Percentiles rank a stretch among this genome's conserved stretches.
phyloP scores from a whole-genome alignment of 75 land plant species.

The Larix kaempferi region DNA sequence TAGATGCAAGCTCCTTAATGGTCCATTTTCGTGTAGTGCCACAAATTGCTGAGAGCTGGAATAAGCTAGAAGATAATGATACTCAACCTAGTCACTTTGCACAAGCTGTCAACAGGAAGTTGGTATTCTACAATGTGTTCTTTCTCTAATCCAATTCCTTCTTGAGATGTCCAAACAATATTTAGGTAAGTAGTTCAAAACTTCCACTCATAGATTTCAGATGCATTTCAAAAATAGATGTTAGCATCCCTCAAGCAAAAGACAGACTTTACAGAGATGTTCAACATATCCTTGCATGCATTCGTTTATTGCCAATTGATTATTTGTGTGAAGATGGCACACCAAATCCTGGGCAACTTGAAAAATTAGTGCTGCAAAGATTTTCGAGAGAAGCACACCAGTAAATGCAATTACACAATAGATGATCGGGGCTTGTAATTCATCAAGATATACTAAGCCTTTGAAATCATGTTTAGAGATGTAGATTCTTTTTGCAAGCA shows the following conservation, averaged over 20 bases:
- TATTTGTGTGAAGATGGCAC: constrained; percentile 25
- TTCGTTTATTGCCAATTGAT: constrained; percentile 70
- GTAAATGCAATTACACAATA: no score
- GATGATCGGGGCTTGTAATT: no score
- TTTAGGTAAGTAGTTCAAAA: constrained; percentile 61
- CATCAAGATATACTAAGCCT: no score
- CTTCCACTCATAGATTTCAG: constrained; percentile 79
- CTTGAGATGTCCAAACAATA: constrained; percentile 78
- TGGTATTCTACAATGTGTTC: constrained; percentile 74
- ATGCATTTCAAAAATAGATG: no score
- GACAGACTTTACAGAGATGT: constrained; percentile 65
- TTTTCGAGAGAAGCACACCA: constrained; percentile 39
- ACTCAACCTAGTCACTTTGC: no score
- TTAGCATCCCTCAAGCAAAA: constrained; percentile 62
- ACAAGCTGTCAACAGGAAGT: constrained; percentile 38
- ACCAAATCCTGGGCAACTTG: constrained; percentile 64
- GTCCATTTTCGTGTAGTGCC: no score
- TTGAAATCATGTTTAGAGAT: no score
- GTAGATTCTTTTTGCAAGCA: no score
- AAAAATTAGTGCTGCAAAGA: constrained; percentile 66
- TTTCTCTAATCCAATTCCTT: constrained; percentile 79
- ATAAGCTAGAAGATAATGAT: no score
- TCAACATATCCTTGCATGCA: constrained; percentile 65
- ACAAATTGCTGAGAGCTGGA: no score
- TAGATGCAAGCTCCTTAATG: no score